Percentiles rank a stretch among this genome's conserved stretches.
Evolutionary conservation across 2,329 filamentous ascomycete genomes (phyloP).

Genomic region (Pseudogymnoascus sp.): DNA sequence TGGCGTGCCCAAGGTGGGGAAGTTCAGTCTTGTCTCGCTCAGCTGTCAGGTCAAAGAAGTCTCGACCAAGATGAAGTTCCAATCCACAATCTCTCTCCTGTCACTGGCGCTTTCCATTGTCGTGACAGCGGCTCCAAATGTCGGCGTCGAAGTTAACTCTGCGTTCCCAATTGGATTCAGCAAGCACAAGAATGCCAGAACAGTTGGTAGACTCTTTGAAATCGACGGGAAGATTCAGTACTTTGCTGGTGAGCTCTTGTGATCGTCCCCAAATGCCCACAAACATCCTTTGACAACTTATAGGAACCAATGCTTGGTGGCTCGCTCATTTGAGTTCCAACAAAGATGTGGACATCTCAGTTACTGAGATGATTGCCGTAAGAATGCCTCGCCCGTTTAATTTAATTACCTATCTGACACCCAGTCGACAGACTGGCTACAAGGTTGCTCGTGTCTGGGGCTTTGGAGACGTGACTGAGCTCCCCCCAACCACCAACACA

Average conservation of each 20-base stretch:
- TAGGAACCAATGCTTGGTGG: conserved; percentile 48
- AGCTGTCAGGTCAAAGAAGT: background rate
- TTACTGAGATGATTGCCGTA: conserved; percentile 35
- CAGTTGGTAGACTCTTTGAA: conserved; percentile 29
- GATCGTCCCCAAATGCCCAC: background rate
- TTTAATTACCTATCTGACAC: conserved; percentile 7
- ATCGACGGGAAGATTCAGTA: conserved; percentile 38
- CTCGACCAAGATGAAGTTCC: background rate
- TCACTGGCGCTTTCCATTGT: background rate
- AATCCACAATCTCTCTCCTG: conserved; percentile 3
- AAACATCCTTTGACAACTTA: background rate
- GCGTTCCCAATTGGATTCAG: conserved; percentile 14
- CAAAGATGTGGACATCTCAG: conserved; percentile 44
- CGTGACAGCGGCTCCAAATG: background rate
- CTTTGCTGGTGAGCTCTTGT: conserved; percentile 33
- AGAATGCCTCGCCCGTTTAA: background rate
- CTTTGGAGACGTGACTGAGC: conserved; percentile 48
- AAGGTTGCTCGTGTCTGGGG: conserved; percentile 54
- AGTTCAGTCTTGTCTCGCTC: background rate
- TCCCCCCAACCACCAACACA: conserved; percentile 25
- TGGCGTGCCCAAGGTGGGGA: background rate
- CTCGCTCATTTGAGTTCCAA: conserved; percentile 43
- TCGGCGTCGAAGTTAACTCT: conserved; percentile 8
- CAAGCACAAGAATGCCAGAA: conserved; percentile 14
- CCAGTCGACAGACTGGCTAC: conserved; percentile 37